Evolutionary conservation across 1,139 yeast species (phyloP), one percentile per base, ranked within the genome.

Genomic region (Taphrina wiesneri): DNA sequence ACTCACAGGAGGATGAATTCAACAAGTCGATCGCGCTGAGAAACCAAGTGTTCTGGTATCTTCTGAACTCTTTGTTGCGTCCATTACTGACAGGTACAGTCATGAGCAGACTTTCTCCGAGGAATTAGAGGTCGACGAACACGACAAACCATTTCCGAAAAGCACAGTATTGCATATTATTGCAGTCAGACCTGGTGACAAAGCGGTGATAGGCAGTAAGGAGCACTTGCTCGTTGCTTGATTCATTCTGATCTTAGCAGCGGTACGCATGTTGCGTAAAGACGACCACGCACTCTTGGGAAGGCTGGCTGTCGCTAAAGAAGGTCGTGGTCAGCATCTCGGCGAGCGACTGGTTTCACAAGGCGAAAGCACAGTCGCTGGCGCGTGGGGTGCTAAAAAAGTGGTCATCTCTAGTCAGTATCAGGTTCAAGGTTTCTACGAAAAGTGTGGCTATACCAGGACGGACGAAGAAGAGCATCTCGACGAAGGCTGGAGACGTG

Each of bases 401-500:
- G 41, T 60, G 11, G 7, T 39, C 30, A 36, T 60, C 43, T 49
- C 57, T 43, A 51, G 57, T 51, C 64, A 60, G 41, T 51, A 60
- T 36, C 64, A 60, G 36, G 64, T 60, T 52, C 43, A 53, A 30
- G 47, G 47, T 11, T 60, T 60, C 52, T 60, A 60, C 41, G 57
- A 39, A 39, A 36, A 43, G 36, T 32, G 45, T 19, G 64, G 64
- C 28, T 60, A 60, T 28, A 26, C 19, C 21, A 49, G 47, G 19
- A 51, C 46, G 23, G 57, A 36, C 26, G 41, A 51, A 9, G 64
- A 53, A 26, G 46, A 60, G 25, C 47, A 59, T 21, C 41, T 39
- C 15, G 64, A 60, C 43, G 64, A 60, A n/a, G 64, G 57, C 23
- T 60, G 64, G 64, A 30, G 45, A 32, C 56, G 56, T 52, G 17